These are phyloP conservation scores for Termitomyces sp. DNA, from an alignment of 768 basidiomycete species.

Conservation along the genomic window DNA sequence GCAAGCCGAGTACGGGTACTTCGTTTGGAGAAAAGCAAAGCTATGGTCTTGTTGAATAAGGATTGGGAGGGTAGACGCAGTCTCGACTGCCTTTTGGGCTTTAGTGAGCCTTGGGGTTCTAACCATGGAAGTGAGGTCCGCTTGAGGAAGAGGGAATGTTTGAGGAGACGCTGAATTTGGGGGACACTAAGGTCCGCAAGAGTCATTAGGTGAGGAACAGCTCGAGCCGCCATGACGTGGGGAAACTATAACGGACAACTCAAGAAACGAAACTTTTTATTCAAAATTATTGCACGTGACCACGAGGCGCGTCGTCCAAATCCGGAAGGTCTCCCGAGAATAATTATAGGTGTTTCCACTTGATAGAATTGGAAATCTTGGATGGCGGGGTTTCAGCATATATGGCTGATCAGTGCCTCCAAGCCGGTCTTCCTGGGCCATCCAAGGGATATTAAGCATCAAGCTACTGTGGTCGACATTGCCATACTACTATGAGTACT, in stretches of 20 bases:
- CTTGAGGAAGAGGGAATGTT: constrained; percentile 63
- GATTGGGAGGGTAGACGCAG: constrained; percentile 68
- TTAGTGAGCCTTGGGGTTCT: constrained; percentile 40
- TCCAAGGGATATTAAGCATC: not conserved
- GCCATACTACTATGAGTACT: not conserved
- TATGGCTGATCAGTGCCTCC: too few relatives aligned
- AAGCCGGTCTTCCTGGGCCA: not conserved
- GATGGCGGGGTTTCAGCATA: too few relatives aligned
- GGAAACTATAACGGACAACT: not conserved
- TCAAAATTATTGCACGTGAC: not conserved
- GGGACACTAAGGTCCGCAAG: constrained; percentile 79
- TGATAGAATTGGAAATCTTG: too few relatives aligned
- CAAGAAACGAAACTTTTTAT: constrained; percentile 4
- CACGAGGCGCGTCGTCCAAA: constrained; percentile 1
- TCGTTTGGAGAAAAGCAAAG: constrained; percentile 88
- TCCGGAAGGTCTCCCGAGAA: not conserved
- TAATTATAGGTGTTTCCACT: not conserved
- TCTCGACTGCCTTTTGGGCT: constrained; percentile 24
- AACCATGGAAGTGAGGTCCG: constrained; percentile 64
- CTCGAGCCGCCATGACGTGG: constrained; percentile 9
- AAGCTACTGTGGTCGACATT: not conserved
- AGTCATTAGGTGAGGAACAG: constrained; percentile 73
- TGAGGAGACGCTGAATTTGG: constrained; percentile 66
- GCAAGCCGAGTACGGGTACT: constrained; percentile 89
- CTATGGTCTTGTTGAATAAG: constrained; percentile 78